A percentile compares a stretch with the other conserved stretches of the same genome.
Evolutionary conservation across 306 rosid genomes (phyloP).

Genomic region (Prinsepia uniflora): DNA sequence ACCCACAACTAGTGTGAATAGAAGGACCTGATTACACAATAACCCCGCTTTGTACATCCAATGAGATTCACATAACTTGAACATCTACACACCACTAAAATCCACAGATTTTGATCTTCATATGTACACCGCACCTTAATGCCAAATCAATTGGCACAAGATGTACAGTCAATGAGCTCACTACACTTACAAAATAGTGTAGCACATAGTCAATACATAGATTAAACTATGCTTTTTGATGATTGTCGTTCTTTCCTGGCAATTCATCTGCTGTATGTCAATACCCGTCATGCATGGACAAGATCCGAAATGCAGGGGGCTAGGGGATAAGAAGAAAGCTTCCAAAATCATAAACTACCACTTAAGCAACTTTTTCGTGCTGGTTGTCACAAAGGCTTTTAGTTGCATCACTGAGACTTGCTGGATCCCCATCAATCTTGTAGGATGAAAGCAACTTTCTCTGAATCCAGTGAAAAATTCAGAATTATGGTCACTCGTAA

Average conservation of each 20-base stretch:
- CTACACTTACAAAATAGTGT: neutral
- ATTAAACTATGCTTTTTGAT: constrained; percentile 19
- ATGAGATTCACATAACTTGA: constrained; percentile 14
- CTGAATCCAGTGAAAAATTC: constrained; percentile 37
- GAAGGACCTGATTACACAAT: neutral
- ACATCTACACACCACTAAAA: constrained; percentile 4
- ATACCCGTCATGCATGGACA: neutral
- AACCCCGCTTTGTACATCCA: neutral
- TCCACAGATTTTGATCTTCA: neutral
- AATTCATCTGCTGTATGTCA: neutral
- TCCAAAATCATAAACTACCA: constrained; percentile 6
- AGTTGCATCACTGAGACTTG: constrained; percentile 23
- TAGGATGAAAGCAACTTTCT: constrained; percentile 66
- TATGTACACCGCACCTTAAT: constrained; percentile 13
- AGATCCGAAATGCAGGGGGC: neutral
- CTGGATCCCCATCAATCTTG: constrained; percentile 39
- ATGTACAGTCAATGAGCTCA: neutral
- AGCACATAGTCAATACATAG: neutral
- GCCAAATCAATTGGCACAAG: constrained; percentile 3
- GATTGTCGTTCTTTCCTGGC: constrained; percentile 3
- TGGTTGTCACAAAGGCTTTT: constrained; percentile 25
- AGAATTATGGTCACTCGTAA: neutral
- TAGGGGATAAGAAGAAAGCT: neutral
- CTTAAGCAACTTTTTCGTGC: constrained; percentile 36
- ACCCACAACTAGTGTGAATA: neutral